Conservation (phyloP, 1,284 basidiomycete genomes). For the Apiotrichum sp. region DNA sequence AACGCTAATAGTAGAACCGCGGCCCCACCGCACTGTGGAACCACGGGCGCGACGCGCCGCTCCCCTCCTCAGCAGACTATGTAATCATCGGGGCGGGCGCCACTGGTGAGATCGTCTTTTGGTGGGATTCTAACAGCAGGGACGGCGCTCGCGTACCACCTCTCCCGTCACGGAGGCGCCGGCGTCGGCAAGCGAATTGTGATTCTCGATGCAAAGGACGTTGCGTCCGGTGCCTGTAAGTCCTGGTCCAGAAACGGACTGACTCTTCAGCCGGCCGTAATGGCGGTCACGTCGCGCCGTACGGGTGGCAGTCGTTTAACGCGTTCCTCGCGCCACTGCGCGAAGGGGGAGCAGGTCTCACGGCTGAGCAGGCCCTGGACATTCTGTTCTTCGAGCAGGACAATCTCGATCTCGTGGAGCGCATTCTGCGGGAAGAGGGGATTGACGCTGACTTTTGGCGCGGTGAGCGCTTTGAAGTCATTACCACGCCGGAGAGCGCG, state of each 20-base stretch:
- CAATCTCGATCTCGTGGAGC: slow-evolving; percentile 60
- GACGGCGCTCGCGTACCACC: slow-evolving; percentile 26
- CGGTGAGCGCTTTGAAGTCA: slow-evolving; percentile 23
- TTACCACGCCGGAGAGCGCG: neutral
- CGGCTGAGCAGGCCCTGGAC: slow-evolving; percentile 41
- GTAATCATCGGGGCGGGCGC: slow-evolving; percentile 27
- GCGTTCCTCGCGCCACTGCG: slow-evolving; percentile 20
- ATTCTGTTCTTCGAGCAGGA: slow-evolving; percentile 58
- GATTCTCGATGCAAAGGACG: slow-evolving; percentile 34
- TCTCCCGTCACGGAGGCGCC: slow-evolving; percentile 21
- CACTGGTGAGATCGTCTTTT: slow-evolving; percentile 5
- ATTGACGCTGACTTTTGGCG: slow-evolving; percentile 27
- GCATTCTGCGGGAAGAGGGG: slow-evolving; percentile 51
- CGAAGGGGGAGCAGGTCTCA: slow-evolving; percentile 31
- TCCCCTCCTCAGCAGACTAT: slow-evolving; percentile 21
- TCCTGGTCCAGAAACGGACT: neutral
- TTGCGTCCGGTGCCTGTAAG: slow-evolving; percentile 37
- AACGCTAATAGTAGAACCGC: slow-evolving; percentile 11
- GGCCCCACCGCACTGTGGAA: slow-evolving; percentile 22
- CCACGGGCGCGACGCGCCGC: slow-evolving; percentile 15
- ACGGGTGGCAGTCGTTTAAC: slow-evolving; percentile 20
- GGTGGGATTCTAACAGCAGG: slow-evolving; percentile 6
- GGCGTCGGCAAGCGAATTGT: slow-evolving; percentile 25
- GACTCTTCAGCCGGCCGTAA: slow-evolving; percentile 32
- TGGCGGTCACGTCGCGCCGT: slow-evolving; percentile 38